Percentiles rank a stretch among this genome's conserved stretches.
These are phyloP conservation scores for Starmera dryadoides DNA, from an alignment of 805 yeast species.

Conservation along the genomic window DNA sequence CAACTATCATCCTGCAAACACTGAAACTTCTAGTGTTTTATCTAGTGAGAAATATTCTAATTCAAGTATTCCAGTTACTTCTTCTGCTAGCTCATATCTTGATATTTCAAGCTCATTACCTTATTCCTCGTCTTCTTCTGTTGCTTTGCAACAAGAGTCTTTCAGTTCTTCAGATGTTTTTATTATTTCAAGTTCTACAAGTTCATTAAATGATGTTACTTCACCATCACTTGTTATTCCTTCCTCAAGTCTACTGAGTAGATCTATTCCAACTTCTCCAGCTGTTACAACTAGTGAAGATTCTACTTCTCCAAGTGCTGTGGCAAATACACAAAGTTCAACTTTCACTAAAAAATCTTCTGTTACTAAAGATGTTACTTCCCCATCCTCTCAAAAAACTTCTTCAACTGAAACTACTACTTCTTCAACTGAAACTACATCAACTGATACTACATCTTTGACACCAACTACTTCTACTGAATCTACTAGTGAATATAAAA, in stretches of 20 bases:
- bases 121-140: too few relatives aligned
- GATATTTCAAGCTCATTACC: too few relatives aligned
- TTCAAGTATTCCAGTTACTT: background rate
- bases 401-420: conserved; percentile 5
- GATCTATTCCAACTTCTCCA: conserved; percentile 1
- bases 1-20: background rate
- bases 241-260: background rate
- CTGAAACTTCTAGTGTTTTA: background rate
- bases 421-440: conserved; percentile 6
- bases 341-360: conserved; percentile 1
- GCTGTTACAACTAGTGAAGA: conserved; percentile 2
- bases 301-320: background rate
- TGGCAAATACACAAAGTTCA: conserved; percentile 7
- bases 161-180: background rate
- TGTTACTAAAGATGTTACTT: conserved; percentile 1
- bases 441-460: background rate
- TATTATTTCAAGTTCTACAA: background rate
- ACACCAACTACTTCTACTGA: conserved; percentile 1
- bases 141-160: background rate
- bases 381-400: conserved; percentile 3
- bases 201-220: background rate
- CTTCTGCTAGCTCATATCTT: background rate
- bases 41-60: background rate
- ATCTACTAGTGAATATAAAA: conserved; percentile 8
- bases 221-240: background rate